Evolutionary conservation across 306 rosid species (phyloP).

Genomic region (Rosa persica): DNA sequence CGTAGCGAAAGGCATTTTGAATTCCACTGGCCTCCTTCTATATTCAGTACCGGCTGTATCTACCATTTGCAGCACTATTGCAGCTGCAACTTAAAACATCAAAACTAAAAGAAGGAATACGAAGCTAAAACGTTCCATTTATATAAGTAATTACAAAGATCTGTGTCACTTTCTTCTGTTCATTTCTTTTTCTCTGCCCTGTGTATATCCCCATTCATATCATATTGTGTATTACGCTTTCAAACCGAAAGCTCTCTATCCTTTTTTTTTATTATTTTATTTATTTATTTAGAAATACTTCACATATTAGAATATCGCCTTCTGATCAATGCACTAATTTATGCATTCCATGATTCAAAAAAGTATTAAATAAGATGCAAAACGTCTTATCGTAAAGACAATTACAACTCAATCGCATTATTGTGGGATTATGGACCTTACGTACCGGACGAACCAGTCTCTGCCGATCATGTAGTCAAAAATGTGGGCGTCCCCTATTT

Average conservation of each 20-base stretch:
- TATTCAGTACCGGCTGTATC: neutral
- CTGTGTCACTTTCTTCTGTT: neutral
- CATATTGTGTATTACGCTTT: neutral
- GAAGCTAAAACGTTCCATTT: neutral
- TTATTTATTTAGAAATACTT: too few species aligned
- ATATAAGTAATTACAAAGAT: neutral
- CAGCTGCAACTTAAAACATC: neutral
- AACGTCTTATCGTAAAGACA: neutral
- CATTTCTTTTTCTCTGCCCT: neutral
- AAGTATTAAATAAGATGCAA: neutral
- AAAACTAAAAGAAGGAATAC: neutral
- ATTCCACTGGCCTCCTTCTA: neutral
- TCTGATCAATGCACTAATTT: neutral
- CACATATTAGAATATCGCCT: neutral
- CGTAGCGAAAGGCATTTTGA: neutral
- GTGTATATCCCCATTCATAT: neutral
- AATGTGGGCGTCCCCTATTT: neutral
- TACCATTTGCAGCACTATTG: neutral
- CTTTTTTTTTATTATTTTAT: too few species aligned
- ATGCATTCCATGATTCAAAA: neutral
- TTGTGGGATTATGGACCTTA: neutral
- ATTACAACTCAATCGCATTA: neutral
- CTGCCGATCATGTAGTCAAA: neutral
- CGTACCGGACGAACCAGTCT: neutral
- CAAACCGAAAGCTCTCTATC: constrained; percentile 6